Evolutionary conservation across 83 land plant genomes (phyloP), one percentile per base, ranked within the genome.

Genomic region (Thuja plicata): DNA sequence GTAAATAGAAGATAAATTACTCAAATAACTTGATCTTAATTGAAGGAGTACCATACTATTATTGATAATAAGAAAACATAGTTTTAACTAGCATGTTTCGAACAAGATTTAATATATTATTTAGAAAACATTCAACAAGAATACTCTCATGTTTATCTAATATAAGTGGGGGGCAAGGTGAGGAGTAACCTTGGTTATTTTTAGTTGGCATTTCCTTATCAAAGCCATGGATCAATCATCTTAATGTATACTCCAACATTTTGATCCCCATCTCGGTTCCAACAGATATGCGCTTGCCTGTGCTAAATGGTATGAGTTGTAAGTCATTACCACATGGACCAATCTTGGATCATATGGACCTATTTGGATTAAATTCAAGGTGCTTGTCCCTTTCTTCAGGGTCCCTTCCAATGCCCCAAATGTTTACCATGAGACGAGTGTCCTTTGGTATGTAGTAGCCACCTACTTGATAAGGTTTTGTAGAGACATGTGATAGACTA

Each of bases 371-470:
- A 71, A 89, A 89, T 35, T 89, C 84, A 30, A 55, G 37, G 17
- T 84, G 90, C 7, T 86, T 73, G 41, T 85, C 87, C 90, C 90
- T 86, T 41, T 57, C 82, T 62, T 89, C 85, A 32, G 90, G 92
- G 88, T 71, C 88, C n/a, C 88, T 80, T 16, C 90, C 90, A 21
- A 89, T 89, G 54, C 79, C 90, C 92, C 92, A 89, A 0, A 86
- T 86, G 85, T 89, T 91, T 41, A 91, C 78, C 16, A 86, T 48
- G 40, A 91, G 88, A n/a, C 85, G 7, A 24, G 92, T 91, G 71
- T 87, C 37, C 78, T 84, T 84, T 78, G 92, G 92, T 3, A 91
- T 55, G 54, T 81, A 13, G 88, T 71, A 89, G 41, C 88, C 92
- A 16, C 57, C 41, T 32, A 88, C 87, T 84, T 86, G 76, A 40